These are phyloP conservation scores for Apiospora rasikravindrae DNA, from an alignment of 2,329 filamentous ascomycete genomes.

Conservation along the genomic window DNA sequence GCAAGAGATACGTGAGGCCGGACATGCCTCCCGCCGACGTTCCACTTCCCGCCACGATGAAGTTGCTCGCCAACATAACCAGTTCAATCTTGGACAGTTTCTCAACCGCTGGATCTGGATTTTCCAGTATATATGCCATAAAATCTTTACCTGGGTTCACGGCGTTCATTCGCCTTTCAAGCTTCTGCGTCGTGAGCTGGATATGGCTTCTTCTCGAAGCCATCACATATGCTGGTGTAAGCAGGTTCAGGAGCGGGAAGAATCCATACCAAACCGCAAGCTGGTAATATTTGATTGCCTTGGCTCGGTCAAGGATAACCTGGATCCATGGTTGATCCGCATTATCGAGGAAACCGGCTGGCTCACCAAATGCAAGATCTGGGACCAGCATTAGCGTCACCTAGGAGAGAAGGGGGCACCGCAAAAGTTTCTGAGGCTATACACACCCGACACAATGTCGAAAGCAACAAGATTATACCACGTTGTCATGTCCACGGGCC, in stretches of 20 bases:
- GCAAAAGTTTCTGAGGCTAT: neutral
- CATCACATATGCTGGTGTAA: neutral
- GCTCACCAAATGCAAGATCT: slow-evolving; percentile 7
- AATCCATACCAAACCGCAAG: neutral
- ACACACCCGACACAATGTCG: neutral
- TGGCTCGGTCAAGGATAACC: neutral
- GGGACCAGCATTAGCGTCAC: neutral
- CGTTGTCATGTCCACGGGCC: slow-evolving; percentile 2
- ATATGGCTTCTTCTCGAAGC: neutral
- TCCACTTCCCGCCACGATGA: slow-evolving; percentile 45
- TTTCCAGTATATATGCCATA: slow-evolving; percentile 22
- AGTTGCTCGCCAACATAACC: slow-evolving; percentile 1
- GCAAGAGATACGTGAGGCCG: slow-evolving; percentile 47
- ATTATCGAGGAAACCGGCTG: neutral
- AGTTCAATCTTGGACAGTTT: neutral
- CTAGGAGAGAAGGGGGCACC: rapidly evolving
- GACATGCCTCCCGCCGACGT: slow-evolving; percentile 51
- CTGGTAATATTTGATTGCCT: neutral
- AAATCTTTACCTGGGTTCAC: neutral
- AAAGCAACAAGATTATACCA: neutral
- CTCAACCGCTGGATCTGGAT: neutral
- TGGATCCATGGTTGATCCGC: neutral
- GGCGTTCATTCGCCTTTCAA: neutral
- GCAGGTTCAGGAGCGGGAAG: neutral
- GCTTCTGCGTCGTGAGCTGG: neutral